Evolutionary conservation across 75 land plant genomes (phyloP).

Genomic region (Gnetum montanum): DNA sequence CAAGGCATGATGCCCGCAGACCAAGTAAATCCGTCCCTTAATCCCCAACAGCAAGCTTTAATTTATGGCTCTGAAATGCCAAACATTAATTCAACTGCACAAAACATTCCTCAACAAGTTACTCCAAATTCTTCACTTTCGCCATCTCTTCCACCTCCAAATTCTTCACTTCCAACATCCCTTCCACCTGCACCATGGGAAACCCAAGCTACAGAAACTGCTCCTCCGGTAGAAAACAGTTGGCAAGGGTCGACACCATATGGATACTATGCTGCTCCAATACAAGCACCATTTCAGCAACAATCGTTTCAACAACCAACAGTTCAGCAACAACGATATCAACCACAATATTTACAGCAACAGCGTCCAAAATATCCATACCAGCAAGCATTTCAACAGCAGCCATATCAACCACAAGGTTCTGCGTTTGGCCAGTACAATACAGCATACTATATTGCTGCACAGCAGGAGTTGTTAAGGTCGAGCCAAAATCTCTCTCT

Average conservation of each 20-base stretch:
- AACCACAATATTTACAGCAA: not conserved
- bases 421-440: not conserved
- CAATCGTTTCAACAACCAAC: not conserved
- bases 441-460: constrained; percentile 2
- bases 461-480: constrained; percentile 8
- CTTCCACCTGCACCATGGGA: constrained; percentile 77
- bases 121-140: not conserved
- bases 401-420: not conserved
- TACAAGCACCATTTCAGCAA: not conserved
- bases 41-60: constrained; percentile 19
- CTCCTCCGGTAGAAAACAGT: constrained; percentile 6
- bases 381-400: not conserved
- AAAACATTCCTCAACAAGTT: constrained; percentile 1
- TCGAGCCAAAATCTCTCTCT: constrained; percentile 43
- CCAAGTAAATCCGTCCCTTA: constrained; percentile 3
- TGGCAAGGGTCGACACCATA: not conserved
- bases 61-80: constrained; percentile 17
- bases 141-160: not conserved
- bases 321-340: not conserved
- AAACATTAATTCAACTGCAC: constrained; percentile 1
- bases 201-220: constrained; percentile 16
- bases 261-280: not conserved
- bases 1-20: constrained; percentile 13
- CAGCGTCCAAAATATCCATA: not conserved
- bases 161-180: constrained; percentile 10